These are phyloP conservation scores for Trichoderma polysporum DNA, from an alignment of 2,329 filamentous ascomycete genomes.

Conservation along the genomic window DNA sequence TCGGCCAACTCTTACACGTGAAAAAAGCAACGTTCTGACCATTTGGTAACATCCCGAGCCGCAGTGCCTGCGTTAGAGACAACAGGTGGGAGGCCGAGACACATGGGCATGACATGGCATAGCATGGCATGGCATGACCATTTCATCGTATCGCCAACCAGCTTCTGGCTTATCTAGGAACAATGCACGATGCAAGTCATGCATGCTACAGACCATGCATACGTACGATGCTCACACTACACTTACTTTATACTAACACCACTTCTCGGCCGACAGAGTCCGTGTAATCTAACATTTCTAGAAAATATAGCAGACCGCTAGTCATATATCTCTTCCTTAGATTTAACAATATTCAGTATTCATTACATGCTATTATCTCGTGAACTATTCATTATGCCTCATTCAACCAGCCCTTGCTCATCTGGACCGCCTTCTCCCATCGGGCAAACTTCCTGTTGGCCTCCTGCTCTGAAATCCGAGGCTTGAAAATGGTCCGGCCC, in stretches of 20 bases:
- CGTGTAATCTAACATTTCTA: background rate
- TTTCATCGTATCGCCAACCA: background rate
- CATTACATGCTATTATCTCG: background rate
- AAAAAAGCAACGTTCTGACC: background rate
- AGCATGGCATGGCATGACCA: no score
- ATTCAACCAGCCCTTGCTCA: slow-evolving; percentile 70
- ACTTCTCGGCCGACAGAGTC: background rate
- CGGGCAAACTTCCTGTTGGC: slow-evolving; percentile 64
- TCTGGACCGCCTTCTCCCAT: slow-evolving; percentile 76
- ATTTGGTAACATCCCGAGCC: background rate
- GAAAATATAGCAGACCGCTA: background rate
- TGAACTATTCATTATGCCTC: slow-evolving; percentile 22
- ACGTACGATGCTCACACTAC: background rate
- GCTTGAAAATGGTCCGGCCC: slow-evolving; percentile 67
- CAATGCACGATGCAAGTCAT: background rate
- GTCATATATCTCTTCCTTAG: background rate
- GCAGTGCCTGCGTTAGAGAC: background rate
- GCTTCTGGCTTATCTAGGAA: background rate
- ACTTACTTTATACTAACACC: background rate
- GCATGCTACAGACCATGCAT: background rate
- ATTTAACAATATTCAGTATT: slow-evolving; percentile 3
- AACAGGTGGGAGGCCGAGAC: background rate
- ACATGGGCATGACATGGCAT: background rate
- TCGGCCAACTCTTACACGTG: background rate
- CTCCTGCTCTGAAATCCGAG: slow-evolving; percentile 59